A percentile compares a stretch with the other conserved stretches of the same genome.
phyloP scores from a whole-genome alignment of 2,329 filamentous ascomycete species.

The Biscogniauxia mediterranea region DNA sequence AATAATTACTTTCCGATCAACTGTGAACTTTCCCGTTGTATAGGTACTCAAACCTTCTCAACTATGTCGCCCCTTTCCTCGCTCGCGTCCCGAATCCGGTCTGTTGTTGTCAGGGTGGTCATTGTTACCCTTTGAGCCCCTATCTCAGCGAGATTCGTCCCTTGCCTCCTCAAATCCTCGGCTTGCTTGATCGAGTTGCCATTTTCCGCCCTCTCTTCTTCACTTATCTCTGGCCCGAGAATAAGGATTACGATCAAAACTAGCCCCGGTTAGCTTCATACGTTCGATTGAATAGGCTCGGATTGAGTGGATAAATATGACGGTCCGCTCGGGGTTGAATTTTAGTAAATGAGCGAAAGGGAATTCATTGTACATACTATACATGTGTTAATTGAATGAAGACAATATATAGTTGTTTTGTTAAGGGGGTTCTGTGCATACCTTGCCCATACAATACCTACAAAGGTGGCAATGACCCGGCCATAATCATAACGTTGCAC shows the following conservation, averaged over 20 bases:
- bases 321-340: neutral
- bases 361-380: neutral
- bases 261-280: neutral
- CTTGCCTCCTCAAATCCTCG: conserved; percentile 19
- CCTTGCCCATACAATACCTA: conserved; percentile 11
- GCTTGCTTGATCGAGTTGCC: conserved; percentile 10
- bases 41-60: neutral
- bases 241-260: conserved; percentile 5
- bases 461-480: conserved; percentile 17
- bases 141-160: conserved; percentile 15
- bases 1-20: neutral
- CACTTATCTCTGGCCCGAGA: conserved; percentile 22
- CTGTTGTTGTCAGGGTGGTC: neutral
- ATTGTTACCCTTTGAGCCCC: conserved; percentile 12
- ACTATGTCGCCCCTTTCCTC: neutral
- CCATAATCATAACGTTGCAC: conserved; percentile 18
- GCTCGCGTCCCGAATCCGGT: neutral
- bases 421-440: neutral
- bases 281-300: neutral
- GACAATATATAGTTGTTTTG: conserved; percentile 6
- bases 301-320: neutral
- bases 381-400: neutral
- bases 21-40: neutral
- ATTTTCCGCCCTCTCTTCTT: conserved; percentile 17
- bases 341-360: neutral